Percentiles rank a stretch among this genome's conserved stretches.
These are phyloP conservation scores for Cylindrotheca closterium DNA, from an alignment of 108 stramenopile species.

Conservation along the genomic window DNA sequence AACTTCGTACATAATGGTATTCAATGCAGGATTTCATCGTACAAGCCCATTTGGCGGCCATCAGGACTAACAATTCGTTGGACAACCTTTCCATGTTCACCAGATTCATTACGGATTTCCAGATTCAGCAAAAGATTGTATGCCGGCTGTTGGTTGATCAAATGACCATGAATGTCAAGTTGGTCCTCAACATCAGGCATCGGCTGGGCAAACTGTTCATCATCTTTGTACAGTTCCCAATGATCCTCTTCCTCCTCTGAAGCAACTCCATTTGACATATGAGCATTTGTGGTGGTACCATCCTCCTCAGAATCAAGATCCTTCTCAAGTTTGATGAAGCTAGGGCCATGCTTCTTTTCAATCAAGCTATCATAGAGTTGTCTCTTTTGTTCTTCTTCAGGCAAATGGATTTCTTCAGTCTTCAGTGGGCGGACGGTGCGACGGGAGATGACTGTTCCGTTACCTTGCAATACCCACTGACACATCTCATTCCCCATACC, in stretches of 20 bases:
- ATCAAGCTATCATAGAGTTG: too few species aligned
- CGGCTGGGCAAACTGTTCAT: conserved; percentile 5
- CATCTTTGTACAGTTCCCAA: conserved; percentile 21
- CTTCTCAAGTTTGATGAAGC: too few species aligned
- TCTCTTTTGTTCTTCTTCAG: not conserved
- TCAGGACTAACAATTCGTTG: conserved; percentile 16
- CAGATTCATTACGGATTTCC: conserved; percentile 24
- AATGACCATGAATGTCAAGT: conserved; percentile 17
- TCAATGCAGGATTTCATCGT: too few species aligned
- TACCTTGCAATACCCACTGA: conserved; percentile 31
- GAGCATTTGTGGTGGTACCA: too few species aligned
- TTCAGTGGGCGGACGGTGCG: conserved; percentile 24
- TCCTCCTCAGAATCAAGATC: too few species aligned
- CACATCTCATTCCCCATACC: conserved; percentile 43
- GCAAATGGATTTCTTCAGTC: not conserved
- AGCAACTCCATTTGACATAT: not conserved
- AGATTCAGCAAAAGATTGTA: conserved; percentile 39
- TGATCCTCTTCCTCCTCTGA: conserved; percentile 1
- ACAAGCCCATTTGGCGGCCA: conserved; percentile 30
- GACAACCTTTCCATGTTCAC: conserved; percentile 22
- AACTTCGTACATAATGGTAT: too few species aligned
- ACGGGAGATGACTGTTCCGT: conserved; percentile 29
- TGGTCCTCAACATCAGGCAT: conserved; percentile 29
- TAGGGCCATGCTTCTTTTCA: conserved; percentile 7
- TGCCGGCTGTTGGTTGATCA: conserved; percentile 10